Evolutionary conservation across 148 eudicot species (phyloP).

Genomic region (Fallopia convolvulus): DNA sequence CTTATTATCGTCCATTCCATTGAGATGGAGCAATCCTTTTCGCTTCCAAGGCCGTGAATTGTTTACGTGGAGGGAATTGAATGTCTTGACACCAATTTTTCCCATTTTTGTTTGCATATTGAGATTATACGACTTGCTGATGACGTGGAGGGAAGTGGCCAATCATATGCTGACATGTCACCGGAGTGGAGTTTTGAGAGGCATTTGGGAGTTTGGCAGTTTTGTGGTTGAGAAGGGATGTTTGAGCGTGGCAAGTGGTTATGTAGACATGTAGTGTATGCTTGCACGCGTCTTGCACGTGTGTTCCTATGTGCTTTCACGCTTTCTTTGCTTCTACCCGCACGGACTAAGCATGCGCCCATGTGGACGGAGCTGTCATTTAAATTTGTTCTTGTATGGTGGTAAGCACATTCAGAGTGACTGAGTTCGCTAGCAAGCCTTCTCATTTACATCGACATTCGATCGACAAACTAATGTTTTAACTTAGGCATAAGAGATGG

Average conservation of each 20-base stretch:
- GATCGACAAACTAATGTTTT: too few relatives aligned
- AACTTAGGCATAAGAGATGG: too few relatives aligned
- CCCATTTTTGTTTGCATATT: background rate
- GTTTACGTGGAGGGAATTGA: constrained; percentile 46
- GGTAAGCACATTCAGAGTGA: too few relatives aligned
- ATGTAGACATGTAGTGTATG: background rate
- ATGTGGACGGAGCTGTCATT: background rate
- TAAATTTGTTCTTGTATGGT: too few relatives aligned
- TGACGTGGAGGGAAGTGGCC: constrained; percentile 1
- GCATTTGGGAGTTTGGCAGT: background rate
- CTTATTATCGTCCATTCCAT: constrained; percentile 10
- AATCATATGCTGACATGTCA: constrained; percentile 4
- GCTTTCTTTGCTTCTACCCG: background rate
- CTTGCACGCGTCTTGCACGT: constrained; percentile 11
- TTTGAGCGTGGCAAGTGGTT: background rate
- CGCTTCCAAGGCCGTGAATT: constrained; percentile 24
- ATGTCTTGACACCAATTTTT: background rate
- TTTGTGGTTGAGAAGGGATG: background rate
- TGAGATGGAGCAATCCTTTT: constrained; percentile 7
- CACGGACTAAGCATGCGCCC: background rate
- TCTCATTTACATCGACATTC: too few relatives aligned
- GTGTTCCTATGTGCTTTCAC: background rate
- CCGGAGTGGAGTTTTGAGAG: background rate
- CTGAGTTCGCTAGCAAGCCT: too few relatives aligned
- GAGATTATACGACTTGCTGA: background rate